phyloP scores from a whole-genome alignment of 768 basidiomycete genomes.

The Gyrodon lividus region DNA sequence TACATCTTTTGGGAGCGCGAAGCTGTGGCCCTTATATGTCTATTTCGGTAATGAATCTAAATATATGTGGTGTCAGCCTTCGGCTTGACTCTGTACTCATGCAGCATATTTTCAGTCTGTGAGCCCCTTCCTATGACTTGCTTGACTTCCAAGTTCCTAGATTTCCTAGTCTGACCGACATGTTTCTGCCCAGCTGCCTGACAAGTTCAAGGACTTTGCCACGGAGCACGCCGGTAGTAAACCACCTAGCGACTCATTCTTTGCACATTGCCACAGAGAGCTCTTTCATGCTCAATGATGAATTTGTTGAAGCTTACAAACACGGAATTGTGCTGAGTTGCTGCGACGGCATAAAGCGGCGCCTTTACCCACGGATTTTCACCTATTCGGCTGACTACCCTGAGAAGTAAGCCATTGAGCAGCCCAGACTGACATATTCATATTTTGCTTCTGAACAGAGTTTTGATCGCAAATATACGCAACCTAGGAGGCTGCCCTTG shows the following conservation, averaged over 20 bases:
- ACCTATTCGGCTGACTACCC: slow-evolving; percentile 36
- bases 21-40: slow-evolving; percentile 26
- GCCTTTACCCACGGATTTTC: slow-evolving; percentile 24
- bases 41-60: slow-evolving; percentile 25
- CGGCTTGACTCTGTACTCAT: slow-evolving; percentile 5
- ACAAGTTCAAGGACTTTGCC: slow-evolving; percentile 13
- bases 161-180: no score
- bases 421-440: no score
- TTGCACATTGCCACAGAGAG: slow-evolving; percentile 14
- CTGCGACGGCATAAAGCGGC: slow-evolving; percentile 4
- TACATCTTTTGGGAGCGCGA: slow-evolving; percentile 29
- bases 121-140: not conserved
- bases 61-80: slow-evolving; percentile 19
- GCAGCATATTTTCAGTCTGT: slow-evolving; percentile 12
- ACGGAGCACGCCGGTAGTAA: not conserved
- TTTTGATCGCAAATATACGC: slow-evolving; percentile 21
- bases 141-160: no score
- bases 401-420: slow-evolving; percentile 29
- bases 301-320: slow-evolving; percentile 11
- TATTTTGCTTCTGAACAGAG: not conserved
- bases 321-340: slow-evolving; percentile 13
- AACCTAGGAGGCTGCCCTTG: slow-evolving; percentile 29
- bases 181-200: slow-evolving; percentile 6
- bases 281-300: slow-evolving; percentile 13
- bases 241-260: not conserved